Conservation (phyloP, 805 yeast species). For the Torulaspora microellipsoides region DNA sequence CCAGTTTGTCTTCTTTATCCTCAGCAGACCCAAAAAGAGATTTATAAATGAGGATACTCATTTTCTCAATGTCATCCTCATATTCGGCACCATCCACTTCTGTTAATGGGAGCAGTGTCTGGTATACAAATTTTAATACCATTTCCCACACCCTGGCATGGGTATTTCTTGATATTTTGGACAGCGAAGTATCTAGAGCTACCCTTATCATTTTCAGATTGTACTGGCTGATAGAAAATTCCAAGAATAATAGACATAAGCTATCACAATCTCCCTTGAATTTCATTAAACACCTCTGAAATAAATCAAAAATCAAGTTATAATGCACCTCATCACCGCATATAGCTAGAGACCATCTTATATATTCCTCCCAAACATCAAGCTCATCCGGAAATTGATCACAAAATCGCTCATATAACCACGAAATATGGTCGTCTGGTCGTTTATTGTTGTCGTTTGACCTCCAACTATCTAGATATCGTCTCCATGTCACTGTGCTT, state of each 20-base stretch:
- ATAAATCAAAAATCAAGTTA: not conserved
- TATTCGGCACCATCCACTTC: conserved; percentile 7
- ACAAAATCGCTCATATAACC: conserved; percentile 39
- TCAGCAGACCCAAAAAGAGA: conserved; percentile 5
- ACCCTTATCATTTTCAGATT: conserved; percentile 29
- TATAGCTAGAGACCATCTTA: conserved; percentile 37
- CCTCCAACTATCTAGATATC: conserved; percentile 39
- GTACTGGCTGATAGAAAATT: conserved; percentile 41
- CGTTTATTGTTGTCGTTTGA: conserved; percentile 9
- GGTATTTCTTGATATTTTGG: conserved; percentile 8
- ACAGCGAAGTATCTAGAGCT: conserved; percentile 29
- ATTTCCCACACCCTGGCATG: conserved; percentile 28
- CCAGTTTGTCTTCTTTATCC: conserved; percentile 4
- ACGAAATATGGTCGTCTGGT: conserved; percentile 17
- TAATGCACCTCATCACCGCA: conserved; percentile 3
- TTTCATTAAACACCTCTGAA: conserved; percentile 34
- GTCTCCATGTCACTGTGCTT: conserved; percentile 41
- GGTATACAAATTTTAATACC: conserved; percentile 19
- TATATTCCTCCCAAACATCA: conserved; percentile 30
- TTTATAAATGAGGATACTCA: conserved; percentile 10
- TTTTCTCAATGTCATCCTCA: conserved; percentile 13
- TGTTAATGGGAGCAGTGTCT: conserved; percentile 17
- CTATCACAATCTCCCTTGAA: conserved; percentile 34
- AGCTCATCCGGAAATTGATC: conserved; percentile 15
- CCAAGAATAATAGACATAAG: conserved; percentile 53